A percentile compares a stretch with the other conserved stretches of the same genome.
Evolutionary conservation across 2,329 filamentous ascomycete species (phyloP).

Genomic region (Penicillium fuscoglaucum): DNA sequence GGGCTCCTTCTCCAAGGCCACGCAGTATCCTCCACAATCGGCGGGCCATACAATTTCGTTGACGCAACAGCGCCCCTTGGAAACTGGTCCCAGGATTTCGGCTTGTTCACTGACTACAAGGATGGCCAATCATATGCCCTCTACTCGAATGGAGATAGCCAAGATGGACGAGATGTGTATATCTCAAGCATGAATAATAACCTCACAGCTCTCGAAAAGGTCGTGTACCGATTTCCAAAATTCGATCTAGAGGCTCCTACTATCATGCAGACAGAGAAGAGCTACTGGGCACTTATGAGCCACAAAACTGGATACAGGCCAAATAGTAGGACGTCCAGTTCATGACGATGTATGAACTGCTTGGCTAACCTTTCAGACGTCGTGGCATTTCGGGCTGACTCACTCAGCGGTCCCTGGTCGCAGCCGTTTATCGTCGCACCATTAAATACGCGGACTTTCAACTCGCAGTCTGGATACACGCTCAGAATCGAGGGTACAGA

Average conservation of each 20-base stretch:
- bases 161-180: slow-evolving; percentile 59
- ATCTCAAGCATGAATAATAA: slow-evolving; percentile 56
- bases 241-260: slow-evolving; percentile 62
- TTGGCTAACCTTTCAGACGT: slow-evolving; percentile 42
- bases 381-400: slow-evolving; percentile 57
- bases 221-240: slow-evolving; percentile 59
- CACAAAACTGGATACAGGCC: slow-evolving; percentile 65
- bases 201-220: slow-evolving; percentile 53
- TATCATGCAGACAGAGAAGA: slow-evolving; percentile 60
- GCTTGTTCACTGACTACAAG: slow-evolving; percentile 61
- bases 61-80: slow-evolving; percentile 57
- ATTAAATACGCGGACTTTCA: slow-evolving; percentile 54
- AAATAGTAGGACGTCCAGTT: slow-evolving; percentile 44
- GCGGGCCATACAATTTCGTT: slow-evolving; percentile 57
- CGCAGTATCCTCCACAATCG: slow-evolving; percentile 54
- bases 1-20: slow-evolving; percentile 59
- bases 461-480: slow-evolving; percentile 55
- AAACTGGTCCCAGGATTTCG: slow-evolving; percentile 65
- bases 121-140: slow-evolving; percentile 57
- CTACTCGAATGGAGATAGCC: slow-evolving; percentile 60
- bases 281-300: slow-evolving; percentile 62
- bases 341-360: not conserved
- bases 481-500: slow-evolving; percentile 52
- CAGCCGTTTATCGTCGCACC: slow-evolving; percentile 56
- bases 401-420: slow-evolving; percentile 54